Base-by-base conservation (phyloP, 768 basidiomycete genomes). In the Infundibulicybe gibba region DNA sequence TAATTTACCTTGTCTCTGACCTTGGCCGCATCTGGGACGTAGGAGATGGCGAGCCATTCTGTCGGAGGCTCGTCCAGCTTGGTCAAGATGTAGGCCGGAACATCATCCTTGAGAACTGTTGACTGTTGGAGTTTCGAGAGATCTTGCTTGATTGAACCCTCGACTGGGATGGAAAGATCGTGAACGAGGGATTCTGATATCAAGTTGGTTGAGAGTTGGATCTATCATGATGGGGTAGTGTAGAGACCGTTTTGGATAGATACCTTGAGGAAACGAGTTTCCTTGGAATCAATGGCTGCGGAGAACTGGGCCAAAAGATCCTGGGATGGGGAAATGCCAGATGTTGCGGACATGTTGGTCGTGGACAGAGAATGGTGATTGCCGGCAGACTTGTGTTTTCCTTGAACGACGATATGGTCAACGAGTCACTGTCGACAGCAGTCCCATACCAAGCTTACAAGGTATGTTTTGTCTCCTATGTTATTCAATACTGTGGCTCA, bases 1-100 rank as follows among this genome's bases (percentile, higher is more conserved):
- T 46, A 17, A 49, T 62, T 51, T 54, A 84, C 90, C 81, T 94
- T 94, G 65, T 88, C 80, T 58, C 89, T 76, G 49, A 94, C 78
- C 66, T 77, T 83, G 20, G 92, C 87, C 15, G 74, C 60, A 50
- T 94, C 92, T 1, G 92, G 92, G 5, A 94, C 88, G 59, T 90
- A 94, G 58, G 71, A 83, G 49, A 92, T 75, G 6, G 77, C 73
- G 32, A 89, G 68, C 90, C 90, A 94, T 51, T 84, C 78, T 1
- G 76, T 56, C 0, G 72, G 69, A 2, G 83, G 73, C 15, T 72
- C 65, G 53, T 88, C 87, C 32, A 81, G 62, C 45, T 80, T 79
- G 9, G 75, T 79, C 16, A 93, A 79, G 38, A 92, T 65, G 65
- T 91, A 93, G n/a, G 88, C 82, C 17, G 91, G 88, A 1, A 66